Evolutionary conservation across 2,329 filamentous ascomycete genomes (phyloP).

Genomic region (Penicillium sp.): DNA sequence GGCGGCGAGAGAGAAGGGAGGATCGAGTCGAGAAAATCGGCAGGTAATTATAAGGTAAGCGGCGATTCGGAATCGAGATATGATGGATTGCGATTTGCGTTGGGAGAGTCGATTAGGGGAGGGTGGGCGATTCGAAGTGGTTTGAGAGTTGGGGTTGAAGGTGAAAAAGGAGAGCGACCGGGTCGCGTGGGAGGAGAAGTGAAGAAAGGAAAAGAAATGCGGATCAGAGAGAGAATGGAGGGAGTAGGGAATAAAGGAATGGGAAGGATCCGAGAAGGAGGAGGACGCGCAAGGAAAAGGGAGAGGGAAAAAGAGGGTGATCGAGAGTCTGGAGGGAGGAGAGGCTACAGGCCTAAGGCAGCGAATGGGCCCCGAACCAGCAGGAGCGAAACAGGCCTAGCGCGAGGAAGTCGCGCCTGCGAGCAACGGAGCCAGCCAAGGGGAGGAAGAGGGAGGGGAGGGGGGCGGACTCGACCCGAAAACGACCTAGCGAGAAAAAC

Average conservation of each 20-base stretch:
- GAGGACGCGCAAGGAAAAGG: constrained; percentile 23
- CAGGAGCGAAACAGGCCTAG: constrained; percentile 23
- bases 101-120: constrained; percentile 7
- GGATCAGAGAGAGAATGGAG: constrained; percentile 7
- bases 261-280: constrained; percentile 19
- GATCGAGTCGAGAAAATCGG: constrained; percentile 4
- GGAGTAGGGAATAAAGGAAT: constrained; percentile 14
- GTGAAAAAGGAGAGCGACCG: constrained; percentile 22
- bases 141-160: constrained; percentile 18
- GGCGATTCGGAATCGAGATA: constrained; percentile 18
- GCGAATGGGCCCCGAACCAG: constrained; percentile 25
- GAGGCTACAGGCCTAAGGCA: constrained; percentile 32
- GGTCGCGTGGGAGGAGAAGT: constrained; percentile 16
- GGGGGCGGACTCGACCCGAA: constrained; percentile 10
- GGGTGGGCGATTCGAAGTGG: background rate
- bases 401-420: constrained; percentile 11
- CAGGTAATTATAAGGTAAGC: background rate
- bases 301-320: constrained; percentile 28
- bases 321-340: constrained; percentile 27
- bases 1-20: constrained; percentile 10
- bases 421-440: background rate
- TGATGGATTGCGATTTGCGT: constrained; percentile 14
- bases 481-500: constrained; percentile 9
- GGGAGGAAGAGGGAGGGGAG: background rate
- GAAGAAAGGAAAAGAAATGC: background rate